Conservation (phyloP, 306 rosid species). For the Carpinus viminea region DNA sequence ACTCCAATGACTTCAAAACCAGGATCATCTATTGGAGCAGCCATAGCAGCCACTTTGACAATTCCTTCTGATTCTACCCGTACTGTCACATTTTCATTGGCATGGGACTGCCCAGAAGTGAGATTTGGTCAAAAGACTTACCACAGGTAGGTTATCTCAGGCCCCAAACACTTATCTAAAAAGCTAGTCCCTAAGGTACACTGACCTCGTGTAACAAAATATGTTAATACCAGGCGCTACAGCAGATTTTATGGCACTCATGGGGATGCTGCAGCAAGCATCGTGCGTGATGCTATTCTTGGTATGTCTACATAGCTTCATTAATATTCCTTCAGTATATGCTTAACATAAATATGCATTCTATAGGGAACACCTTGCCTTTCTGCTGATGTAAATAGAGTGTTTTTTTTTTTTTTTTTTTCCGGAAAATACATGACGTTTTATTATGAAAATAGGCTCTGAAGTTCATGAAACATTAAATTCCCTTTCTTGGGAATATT, state of each 20-base stretch:
- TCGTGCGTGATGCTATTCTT: constrained; percentile 86
- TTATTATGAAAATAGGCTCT: neutral
- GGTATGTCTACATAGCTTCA: constrained; percentile 35
- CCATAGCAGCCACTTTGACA: constrained; percentile 80
- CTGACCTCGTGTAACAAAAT: neutral
- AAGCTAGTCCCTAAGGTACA: neutral
- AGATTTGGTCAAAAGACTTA: constrained; percentile 66
- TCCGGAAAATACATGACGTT: neutral
- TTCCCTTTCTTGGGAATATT: neutral
- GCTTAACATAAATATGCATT: neutral
- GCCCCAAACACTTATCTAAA: neutral
- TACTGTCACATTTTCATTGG: constrained; percentile 80
- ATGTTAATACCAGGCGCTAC: constrained; percentile 71
- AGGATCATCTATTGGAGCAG: constrained; percentile 96
- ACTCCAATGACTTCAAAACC: constrained; percentile 61
- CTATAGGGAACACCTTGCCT: neutral
- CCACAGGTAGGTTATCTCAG: constrained; percentile 61
- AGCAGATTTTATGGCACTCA: constrained; percentile 77
- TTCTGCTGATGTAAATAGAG: neutral
- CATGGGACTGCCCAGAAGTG: constrained; percentile 94
- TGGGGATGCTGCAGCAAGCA: constrained; percentile 81
- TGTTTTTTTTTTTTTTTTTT: neutral
- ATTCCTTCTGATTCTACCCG: constrained; percentile 65
- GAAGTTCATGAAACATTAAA: neutral
- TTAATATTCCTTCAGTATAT: constrained; percentile 22